These are phyloP conservation scores for Bruguiera parviflora DNA, from an alignment of 345 rosid genomes.

Conservation along the genomic window DNA sequence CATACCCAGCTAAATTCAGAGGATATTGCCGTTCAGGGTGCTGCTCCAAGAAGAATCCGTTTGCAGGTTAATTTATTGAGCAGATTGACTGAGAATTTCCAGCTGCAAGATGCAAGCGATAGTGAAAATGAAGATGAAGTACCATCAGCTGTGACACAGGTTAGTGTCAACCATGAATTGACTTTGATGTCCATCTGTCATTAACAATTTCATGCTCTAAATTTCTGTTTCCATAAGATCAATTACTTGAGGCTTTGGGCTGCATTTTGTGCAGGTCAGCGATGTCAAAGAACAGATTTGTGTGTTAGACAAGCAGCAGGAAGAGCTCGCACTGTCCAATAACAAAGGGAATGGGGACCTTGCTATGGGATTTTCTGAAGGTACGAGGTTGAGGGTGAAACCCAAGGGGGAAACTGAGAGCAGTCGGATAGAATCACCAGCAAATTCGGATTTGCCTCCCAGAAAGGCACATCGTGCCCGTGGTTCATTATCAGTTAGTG, in stretches of 20 bases:
- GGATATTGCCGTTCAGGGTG: conserved; percentile 43
- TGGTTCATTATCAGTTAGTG: conserved; percentile 8
- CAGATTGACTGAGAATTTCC: conserved; percentile 7
- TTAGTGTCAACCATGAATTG: conserved; percentile 10
- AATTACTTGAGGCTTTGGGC: neutral
- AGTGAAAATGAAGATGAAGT: conserved; percentile 41
- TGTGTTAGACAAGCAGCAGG: conserved; percentile 14
- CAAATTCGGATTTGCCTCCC: conserved; percentile 2
- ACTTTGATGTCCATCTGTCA: neutral
- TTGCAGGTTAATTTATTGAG: conserved; percentile 25
- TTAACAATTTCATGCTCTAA: neutral
- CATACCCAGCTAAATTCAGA: conserved; percentile 27
- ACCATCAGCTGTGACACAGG: conserved; percentile 45
- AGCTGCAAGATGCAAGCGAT: conserved; percentile 15
- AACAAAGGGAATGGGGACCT: conserved; percentile 17
- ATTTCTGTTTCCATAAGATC: neutral
- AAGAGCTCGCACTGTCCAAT: conserved; percentile 8
- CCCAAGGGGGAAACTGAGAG: conserved; percentile 12
- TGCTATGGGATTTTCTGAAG: conserved; percentile 14
- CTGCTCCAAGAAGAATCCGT: conserved; percentile 61
- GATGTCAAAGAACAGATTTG: conserved; percentile 14
- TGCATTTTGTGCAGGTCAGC: conserved; percentile 28
- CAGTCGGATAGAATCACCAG: conserved; percentile 6
- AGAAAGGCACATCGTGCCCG: neutral
- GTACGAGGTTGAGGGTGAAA: conserved; percentile 33